Evolutionary conservation across 768 basidiomycete genomes (phyloP).

Genomic region (Galerina sulciceps): DNA sequence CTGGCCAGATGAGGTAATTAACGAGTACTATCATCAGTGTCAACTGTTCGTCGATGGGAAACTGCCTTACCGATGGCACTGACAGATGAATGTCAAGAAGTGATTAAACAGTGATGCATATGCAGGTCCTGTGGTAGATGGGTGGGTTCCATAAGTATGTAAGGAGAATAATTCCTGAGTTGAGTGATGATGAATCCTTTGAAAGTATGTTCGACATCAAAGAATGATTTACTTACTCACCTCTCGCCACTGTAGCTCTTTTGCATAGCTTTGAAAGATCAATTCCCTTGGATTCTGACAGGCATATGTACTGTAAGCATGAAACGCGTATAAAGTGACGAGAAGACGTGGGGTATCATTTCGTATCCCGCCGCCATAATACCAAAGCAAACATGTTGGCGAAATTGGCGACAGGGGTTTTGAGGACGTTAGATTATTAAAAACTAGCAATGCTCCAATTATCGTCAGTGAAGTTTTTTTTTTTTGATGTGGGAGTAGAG

Average conservation of each 20-base stretch:
- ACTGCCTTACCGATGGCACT: constrained; percentile 8
- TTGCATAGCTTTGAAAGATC: not conserved
- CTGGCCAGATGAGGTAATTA: not conserved
- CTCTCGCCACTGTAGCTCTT: not conserved
- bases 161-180: not conserved
- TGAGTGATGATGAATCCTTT: too few relatives aligned
- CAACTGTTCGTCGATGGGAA: constrained; percentile 3
- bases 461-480: too few relatives aligned
- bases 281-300: not conserved
- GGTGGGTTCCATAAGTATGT: not conserved
- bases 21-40: not conserved
- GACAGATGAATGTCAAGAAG: constrained; percentile 6
- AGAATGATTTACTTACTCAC: too few relatives aligned
- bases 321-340: not conserved
- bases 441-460: too few relatives aligned
- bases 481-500: not conserved
- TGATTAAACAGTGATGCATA: not conserved
- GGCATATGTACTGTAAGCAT: constrained; percentile 1
- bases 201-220: too few relatives aligned
- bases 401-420: too few relatives aligned
- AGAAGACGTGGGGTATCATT: not conserved
- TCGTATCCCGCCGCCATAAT: too few relatives aligned
- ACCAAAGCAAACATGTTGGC: too few relatives aligned
- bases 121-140: not conserved
- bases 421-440: too few relatives aligned